Conservation (phyloP, 1,139 yeast genomes). For the Geotrichum siamense region DNA sequence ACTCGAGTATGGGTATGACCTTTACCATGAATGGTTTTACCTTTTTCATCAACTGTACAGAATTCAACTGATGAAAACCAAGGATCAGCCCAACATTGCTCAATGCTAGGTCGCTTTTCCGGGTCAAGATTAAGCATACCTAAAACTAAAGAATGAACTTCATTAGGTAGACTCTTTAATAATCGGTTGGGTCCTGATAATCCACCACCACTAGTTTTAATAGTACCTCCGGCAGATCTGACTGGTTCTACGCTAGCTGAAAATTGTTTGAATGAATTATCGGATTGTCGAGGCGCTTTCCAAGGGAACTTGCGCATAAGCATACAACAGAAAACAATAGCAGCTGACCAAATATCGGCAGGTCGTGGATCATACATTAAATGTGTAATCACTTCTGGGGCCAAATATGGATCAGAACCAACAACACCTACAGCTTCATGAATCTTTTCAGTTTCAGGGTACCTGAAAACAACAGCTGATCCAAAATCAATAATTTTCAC, state of each 20-base stretch:
- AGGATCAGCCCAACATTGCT: slow-evolving; percentile 70
- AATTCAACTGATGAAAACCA: slow-evolving; percentile 62
- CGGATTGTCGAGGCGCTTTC: slow-evolving; percentile 88
- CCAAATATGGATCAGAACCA: slow-evolving; percentile 89
- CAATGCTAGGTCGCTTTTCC: slow-evolving; percentile 58
- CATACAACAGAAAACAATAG: slow-evolving; percentile 92
- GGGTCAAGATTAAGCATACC: slow-evolving; percentile 36
- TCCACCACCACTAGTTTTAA: slow-evolving; percentile 16
- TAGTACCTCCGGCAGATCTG: slow-evolving; percentile 3
- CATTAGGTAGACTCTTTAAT: slow-evolving; percentile 32
- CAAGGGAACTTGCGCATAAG: slow-evolving; percentile 90
- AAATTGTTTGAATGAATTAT: slow-evolving; percentile 64
- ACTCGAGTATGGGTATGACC: slow-evolving; percentile 83
- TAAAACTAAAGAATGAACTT: slow-evolving; percentile 30
- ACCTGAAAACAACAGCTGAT: slow-evolving; percentile 85
- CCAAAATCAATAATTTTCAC: slow-evolving; percentile 92
- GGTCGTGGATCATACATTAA: slow-evolving; percentile 86
- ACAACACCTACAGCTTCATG: slow-evolving; percentile 86
- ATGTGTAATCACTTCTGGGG: slow-evolving; percentile 84
- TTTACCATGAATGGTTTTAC: slow-evolving; percentile 32
- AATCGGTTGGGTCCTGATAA: slow-evolving; percentile 29
- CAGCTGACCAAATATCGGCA: slow-evolving; percentile 92
- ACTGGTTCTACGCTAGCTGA: slow-evolving; percentile 35
- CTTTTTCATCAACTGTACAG: slow-evolving; percentile 37
- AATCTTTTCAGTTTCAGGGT: slow-evolving; percentile 75